These are phyloP conservation scores for Allium cepa DNA, from an alignment of 106 monocot species.

Conservation along the genomic window DNA sequence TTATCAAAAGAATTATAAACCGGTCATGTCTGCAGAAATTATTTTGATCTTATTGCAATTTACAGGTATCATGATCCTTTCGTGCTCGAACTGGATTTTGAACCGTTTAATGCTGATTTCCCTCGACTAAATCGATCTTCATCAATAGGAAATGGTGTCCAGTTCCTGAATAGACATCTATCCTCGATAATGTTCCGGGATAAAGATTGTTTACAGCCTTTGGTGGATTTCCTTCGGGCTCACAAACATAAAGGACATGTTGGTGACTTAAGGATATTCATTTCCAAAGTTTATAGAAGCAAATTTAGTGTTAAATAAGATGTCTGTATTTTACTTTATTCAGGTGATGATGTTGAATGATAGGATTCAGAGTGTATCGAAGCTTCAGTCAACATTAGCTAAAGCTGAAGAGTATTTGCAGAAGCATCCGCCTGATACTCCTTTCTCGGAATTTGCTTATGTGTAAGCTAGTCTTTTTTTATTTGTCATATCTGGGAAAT, in stretches of 20 bases:
- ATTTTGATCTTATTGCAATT: not conserved
- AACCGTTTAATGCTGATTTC: constrained; percentile 74
- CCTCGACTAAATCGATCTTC: constrained; percentile 73
- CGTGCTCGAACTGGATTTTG: constrained; percentile 81
- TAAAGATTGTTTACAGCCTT: constrained; percentile 77
- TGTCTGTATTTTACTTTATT: not conserved
- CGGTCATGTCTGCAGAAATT: too few species aligned
- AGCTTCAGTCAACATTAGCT: constrained; percentile 61
- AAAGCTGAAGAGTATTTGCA: constrained; percentile 75
- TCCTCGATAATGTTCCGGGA: constrained; percentile 88
- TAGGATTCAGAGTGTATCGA: constrained; percentile 59
- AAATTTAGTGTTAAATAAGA: too few species aligned
- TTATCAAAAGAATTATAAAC: too few species aligned
- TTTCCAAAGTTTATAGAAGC: not conserved
- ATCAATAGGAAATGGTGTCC: constrained; percentile 93
- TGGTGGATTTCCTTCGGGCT: constrained; percentile 77
- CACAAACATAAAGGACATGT: constrained; percentile 85
- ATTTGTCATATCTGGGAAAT: too few species aligned
- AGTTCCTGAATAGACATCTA: constrained; percentile 88
- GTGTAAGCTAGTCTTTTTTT: constrained; percentile 22
- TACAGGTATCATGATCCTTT: constrained; percentile 46
- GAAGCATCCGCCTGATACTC: constrained; percentile 49
- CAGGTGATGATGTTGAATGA: constrained; percentile 95
- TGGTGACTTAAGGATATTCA: constrained; percentile 15
- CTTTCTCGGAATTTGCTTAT: constrained; percentile 70